Evolutionary conservation across 345 rosid genomes (phyloP), one percentile per base, ranked within the genome.

Genomic region (Punica granatum): DNA sequence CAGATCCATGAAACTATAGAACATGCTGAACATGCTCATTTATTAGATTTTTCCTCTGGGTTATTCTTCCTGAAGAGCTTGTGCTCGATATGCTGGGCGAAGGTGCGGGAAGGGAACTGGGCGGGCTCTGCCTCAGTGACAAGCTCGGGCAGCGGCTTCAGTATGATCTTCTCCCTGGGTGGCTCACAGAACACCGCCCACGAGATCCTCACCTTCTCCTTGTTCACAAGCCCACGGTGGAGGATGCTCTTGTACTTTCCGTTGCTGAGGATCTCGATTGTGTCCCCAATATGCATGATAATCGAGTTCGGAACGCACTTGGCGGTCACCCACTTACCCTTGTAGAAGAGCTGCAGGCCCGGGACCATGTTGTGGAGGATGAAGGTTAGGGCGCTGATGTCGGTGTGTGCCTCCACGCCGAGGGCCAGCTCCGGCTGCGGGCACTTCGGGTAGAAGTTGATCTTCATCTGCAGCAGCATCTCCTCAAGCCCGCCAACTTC

Each of bases 351-450:
- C 78, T 94, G 99, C 46, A 94, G 83, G 1, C 99, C 99, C 0
- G 99, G 97, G 60, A 94, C 92, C 98, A 94, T 94, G 85, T 94
- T 94, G 89, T 94, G 99, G 82, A 94, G 90, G 36, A 94, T 88
- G 79, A 92, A 92, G 30, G 99, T 89, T 74, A 91, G 90, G 3
- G 99, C 88, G 39, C 93, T 84, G n/a, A 91, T 42, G 67, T 94
- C 97, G 1, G 96, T 94, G 78, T 94, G 99, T 60, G 99, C 97
- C 76, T 94, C 98, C n/a, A 92, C 98, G 6, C 99, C 98, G 0
- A 94, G 85, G 33, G 99, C 97, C 10, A 94, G 89, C 72, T 94
- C 99, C 11, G 97, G 99, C 36, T 91, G 97, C 26, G 99, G 99
- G 44, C 98, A 94, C 72, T 81, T 88, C 1, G 99, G 99, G 79